Base-by-base conservation (phyloP, 129 eudicot species). In the Daucus carota region DNA sequence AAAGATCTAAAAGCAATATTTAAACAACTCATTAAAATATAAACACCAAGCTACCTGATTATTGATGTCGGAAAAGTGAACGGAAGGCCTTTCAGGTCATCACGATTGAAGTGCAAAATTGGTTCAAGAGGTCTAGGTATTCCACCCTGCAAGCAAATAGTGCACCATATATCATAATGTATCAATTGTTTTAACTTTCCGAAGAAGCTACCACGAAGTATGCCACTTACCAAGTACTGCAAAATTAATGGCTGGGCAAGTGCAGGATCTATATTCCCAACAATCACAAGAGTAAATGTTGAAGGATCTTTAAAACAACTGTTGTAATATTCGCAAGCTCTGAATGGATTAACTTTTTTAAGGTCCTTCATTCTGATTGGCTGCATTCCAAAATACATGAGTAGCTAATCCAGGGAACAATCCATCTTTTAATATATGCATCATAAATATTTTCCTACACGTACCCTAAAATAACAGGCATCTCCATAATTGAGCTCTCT, bases 231-330 rank as follows among this genome's bases (percentile, higher is more conserved):
- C 93, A 93, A 86, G 76, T 93, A 93, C 75, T 90, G 91, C 88
- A 93, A 83, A 72, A 93, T 87, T 72, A 93, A 77, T 46, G 98
- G 98, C 72, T 88, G 74, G 65, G 97, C 97, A 76, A 81, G 78
- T 81, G 88, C 70, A 84, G 98, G 98, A 76, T 90, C 93, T 73
- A 93, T 80, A 81, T 93, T 90, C 81, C 98, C 98, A 78, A 93
- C 98, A 32, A 93, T 85, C 76, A 89, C 96, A 59, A 90, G 88
- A 46, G 97, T 93, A 85, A 93, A 93, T 38, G 93, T 87, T 43
- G 98, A 93, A 4, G 98, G 98, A 73, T 93, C 96, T 80, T 86
- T 93, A 79, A 93, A 93, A 80, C 97, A 90, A 79, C 80, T 87
- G 81, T 80, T 86, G 77, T 80, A 93, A 84, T 88, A 93, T 79